These are phyloP conservation scores for Rhizopogon salebrosus DNA, from an alignment of 768 basidiomycete genomes.

Conservation along the genomic window DNA sequence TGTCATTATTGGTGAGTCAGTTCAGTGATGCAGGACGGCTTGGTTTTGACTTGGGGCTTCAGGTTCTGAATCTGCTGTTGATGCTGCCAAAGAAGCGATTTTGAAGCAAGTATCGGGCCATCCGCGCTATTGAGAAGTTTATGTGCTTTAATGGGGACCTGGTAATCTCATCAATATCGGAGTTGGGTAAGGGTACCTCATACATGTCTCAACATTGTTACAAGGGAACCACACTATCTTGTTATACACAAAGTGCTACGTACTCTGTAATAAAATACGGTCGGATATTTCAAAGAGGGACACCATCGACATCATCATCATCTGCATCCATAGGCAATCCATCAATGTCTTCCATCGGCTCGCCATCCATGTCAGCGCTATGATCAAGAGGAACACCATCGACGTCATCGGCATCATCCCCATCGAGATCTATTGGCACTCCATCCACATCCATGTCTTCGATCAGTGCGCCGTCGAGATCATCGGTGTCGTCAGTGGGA, in stretches of 20 bases:
- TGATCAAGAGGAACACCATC: conserved; percentile 35
- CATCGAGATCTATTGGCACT: conserved; percentile 27
- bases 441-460: conserved; percentile 51
- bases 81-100: conserved; percentile 75
- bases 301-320: conserved; percentile 10
- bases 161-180: background rate
- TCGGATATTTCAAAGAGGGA: conserved; percentile 1
- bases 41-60: conserved; percentile 7
- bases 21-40: background rate
- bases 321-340: conserved; percentile 32
- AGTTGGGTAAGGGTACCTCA: background rate
- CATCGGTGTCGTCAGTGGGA: conserved; percentile 36
- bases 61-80: conserved; percentile 68
- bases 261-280: background rate
- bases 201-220: background rate
- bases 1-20: conserved; percentile 71
- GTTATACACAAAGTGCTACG: background rate
- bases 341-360: conserved; percentile 30
- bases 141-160: too few relatives aligned
- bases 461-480: conserved; percentile 49
- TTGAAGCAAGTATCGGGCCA: conserved; percentile 41
- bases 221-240: background rate
- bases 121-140: background rate
- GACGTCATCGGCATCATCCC: conserved; percentile 31
- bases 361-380: conserved; percentile 18